These are phyloP conservation scores for Cordia subcordata DNA, from an alignment of 257 asterid genomes.

Conservation along the genomic window DNA sequence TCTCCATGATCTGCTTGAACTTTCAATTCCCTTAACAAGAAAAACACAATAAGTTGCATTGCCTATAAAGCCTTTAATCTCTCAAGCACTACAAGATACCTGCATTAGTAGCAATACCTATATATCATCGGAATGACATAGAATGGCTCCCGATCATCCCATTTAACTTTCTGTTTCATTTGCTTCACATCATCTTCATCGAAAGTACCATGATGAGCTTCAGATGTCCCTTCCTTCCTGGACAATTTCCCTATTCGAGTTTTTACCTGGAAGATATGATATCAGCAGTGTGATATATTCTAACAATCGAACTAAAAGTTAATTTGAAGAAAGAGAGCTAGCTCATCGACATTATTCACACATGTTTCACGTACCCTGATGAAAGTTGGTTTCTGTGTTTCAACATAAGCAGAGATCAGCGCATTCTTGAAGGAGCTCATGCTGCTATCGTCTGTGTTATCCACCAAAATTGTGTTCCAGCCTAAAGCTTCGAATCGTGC, in stretches of 20 bases:
- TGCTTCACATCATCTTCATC: slow-evolving; percentile 51
- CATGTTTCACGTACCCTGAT: slow-evolving; percentile 24
- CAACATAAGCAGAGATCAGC: slow-evolving; percentile 28
- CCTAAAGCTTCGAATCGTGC: slow-evolving; percentile 46
- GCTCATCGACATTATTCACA: too few relatives aligned
- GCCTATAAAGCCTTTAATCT: not conserved
- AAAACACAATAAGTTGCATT: not conserved
- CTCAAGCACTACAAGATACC: not conserved
- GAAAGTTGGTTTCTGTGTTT: slow-evolving; percentile 46
- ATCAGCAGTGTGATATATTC: not conserved
- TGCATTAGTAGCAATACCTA: slow-evolving; percentile 21
- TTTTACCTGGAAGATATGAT: slow-evolving; percentile 35
- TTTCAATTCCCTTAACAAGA: slow-evolving; percentile 37
- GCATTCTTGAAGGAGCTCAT: slow-evolving; percentile 35
- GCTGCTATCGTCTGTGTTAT: slow-evolving; percentile 22
- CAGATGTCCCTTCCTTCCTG: slow-evolving; percentile 52
- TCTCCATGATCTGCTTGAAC: slow-evolving; percentile 35
- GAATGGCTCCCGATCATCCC: slow-evolving; percentile 40
- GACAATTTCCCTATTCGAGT: slow-evolving; percentile 51
- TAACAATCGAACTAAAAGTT: too few relatives aligned
- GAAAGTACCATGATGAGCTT: slow-evolving; percentile 53
- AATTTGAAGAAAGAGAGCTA: too few relatives aligned
- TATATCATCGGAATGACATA: slow-evolving; percentile 51
- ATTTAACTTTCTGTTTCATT: slow-evolving; percentile 49
- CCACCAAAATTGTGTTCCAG: slow-evolving; percentile 41